These are phyloP conservation scores for Colletotrichum brevisporum DNA, from an alignment of 2,329 filamentous ascomycete species.

Conservation along the genomic window DNA sequence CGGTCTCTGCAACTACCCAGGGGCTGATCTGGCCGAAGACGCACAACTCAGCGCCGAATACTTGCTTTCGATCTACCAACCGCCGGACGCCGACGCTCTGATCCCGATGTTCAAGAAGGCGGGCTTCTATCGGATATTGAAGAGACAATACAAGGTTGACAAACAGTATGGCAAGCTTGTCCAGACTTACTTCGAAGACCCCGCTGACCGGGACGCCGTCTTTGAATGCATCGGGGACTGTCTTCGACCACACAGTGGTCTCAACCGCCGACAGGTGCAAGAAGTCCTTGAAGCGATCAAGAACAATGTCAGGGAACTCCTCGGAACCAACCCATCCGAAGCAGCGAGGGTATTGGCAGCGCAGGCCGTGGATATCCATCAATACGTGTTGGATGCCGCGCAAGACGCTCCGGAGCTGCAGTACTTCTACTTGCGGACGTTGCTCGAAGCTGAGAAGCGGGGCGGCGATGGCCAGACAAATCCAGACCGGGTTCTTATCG, in stretches of 20 bases:
- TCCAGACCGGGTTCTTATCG: constrained; percentile 74
- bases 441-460: constrained; percentile 74
- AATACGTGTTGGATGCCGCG: constrained; percentile 74
- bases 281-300: constrained; percentile 79
- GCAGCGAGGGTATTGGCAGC: constrained; percentile 76
- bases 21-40: constrained; percentile 86
- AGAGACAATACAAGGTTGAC: constrained; percentile 86
- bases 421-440: constrained; percentile 80
- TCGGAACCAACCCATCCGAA: constrained; percentile 74
- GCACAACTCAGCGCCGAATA: constrained; percentile 98
- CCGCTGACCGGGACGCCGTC: constrained; percentile 79
- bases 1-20: constrained; percentile 88
- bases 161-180: constrained; percentile 85
- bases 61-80: constrained; percentile 91
- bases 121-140: constrained; percentile 91
- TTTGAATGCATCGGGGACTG: constrained; percentile 87
- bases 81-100: constrained; percentile 82
- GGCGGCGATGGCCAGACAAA: constrained; percentile 48
- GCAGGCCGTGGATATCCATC: constrained; percentile 75
- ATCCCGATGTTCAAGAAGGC: constrained; percentile 85
- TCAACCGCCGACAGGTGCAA: constrained; percentile 78
- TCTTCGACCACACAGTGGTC: constrained; percentile 73
- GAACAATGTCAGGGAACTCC: constrained; percentile 75
- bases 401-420: constrained; percentile 74
- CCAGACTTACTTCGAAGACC: constrained; percentile 87